Evolutionary conservation across 2,329 filamentous ascomycete species (phyloP).

Genomic region (Hypoxylon rubiginosum): DNA sequence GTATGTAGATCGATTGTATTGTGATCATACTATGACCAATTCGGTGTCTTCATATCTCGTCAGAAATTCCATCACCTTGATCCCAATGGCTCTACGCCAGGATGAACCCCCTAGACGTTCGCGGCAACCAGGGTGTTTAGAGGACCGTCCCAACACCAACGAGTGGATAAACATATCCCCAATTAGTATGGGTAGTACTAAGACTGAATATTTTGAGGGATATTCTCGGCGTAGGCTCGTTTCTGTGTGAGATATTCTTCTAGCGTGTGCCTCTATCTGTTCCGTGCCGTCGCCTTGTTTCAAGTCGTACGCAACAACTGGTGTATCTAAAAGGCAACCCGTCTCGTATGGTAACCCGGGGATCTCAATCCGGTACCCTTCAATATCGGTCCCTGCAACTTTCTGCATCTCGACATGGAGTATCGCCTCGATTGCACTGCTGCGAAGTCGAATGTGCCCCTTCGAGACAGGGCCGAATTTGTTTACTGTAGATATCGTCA

Average conservation of each 20-base stretch:
- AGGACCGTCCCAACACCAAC: conserved; percentile 5
- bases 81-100: too few species aligned
- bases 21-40: not conserved
- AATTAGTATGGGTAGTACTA: not conserved
- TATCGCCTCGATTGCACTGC: not conserved
- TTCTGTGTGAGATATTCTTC: conserved; percentile 5
- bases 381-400: not conserved
- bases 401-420: not conserved
- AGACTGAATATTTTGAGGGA: conserved; percentile 1
- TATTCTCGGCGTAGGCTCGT: not conserved
- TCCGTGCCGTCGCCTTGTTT: not conserved
- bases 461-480: conserved; percentile 1
- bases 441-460: conserved; percentile 1
- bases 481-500: not conserved
- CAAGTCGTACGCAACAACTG: not conserved
- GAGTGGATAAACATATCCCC: not conserved
- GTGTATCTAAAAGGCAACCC: not conserved
- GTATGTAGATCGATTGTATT: not conserved
- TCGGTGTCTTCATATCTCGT: not conserved
- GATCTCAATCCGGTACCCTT: not conserved
- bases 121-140: conserved; percentile 3
- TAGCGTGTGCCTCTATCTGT: not conserved
- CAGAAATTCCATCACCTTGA: not conserved
- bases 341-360: not conserved
- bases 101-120: conserved; percentile 8